A percentile compares a stretch with the other conserved stretches of the same genome.
Conservation (phyloP, 176 grass and related monocot species). For the Eragrostis nindensis region DNA sequence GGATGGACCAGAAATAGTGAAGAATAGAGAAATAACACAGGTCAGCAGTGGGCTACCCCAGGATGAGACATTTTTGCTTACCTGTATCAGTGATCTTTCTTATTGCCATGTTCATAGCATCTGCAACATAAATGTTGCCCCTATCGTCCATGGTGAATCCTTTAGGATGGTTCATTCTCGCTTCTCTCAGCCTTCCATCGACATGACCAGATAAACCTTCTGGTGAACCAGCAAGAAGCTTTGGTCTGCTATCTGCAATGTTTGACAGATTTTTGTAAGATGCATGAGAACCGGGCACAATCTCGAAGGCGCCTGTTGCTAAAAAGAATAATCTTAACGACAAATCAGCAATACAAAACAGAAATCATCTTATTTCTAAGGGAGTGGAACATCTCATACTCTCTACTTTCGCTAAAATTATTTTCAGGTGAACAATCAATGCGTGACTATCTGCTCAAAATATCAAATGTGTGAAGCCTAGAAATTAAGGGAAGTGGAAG, state of each 20-base stretch:
- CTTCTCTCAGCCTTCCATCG: slow-evolving; percentile 74
- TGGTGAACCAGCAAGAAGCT: slow-evolving; percentile 84
- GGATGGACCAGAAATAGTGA: slow-evolving; percentile 31
- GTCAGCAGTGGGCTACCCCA: slow-evolving; percentile 8
- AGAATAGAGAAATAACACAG: background rate
- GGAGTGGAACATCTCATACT: background rate
- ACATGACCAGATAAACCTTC: slow-evolving; percentile 89
- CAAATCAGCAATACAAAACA: background rate
- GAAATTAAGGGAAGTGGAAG: slow-evolving; percentile 11
- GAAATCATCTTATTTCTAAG: background rate
- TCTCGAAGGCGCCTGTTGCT: too few relatives aligned
- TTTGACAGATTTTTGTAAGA: slow-evolving; percentile 31
- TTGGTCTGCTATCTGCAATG: slow-evolving; percentile 91
- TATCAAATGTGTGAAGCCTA: background rate
- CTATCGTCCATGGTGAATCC: slow-evolving; percentile 84
- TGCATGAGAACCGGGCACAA: background rate
- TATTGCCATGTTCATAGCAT: slow-evolving; percentile 97
- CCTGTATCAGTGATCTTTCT: slow-evolving; percentile 96
- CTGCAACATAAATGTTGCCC: slow-evolving; percentile 97
- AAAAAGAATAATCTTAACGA: too few relatives aligned
- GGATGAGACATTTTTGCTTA: slow-evolving; percentile 46
- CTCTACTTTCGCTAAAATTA: background rate
- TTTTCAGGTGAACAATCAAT: background rate
- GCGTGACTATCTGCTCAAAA: background rate
- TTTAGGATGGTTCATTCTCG: slow-evolving; percentile 89